Evolutionary conservation across 495 filamentous ascomycete genomes (phyloP).

Genomic region (Jackrogersella minutella): DNA sequence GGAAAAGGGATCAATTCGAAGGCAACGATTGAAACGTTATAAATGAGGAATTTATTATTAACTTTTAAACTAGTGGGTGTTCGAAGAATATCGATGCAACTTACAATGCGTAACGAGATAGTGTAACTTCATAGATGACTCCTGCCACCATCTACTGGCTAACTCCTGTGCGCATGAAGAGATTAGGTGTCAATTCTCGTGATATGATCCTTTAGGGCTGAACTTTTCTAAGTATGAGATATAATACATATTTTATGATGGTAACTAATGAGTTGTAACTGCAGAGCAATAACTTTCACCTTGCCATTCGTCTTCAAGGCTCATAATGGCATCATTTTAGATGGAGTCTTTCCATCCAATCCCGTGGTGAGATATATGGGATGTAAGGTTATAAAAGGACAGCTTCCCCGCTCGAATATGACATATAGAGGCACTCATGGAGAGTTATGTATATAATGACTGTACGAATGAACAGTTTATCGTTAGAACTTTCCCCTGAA

Average conservation of each 20-base stretch:
- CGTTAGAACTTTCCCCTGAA: background rate
- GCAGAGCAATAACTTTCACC: background rate
- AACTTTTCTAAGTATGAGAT: background rate
- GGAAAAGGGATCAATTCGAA: too few species aligned
- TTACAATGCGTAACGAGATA: too few species aligned
- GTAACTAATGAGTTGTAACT: background rate
- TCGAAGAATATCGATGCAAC: too few species aligned
- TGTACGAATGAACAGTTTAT: background rate
- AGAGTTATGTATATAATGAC: background rate
- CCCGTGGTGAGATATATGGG: background rate
- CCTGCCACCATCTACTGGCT: too few species aligned
- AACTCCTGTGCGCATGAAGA: too few species aligned
- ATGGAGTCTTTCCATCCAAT: slow-evolving; percentile 10
- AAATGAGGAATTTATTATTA: too few species aligned
- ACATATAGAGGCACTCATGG: background rate
- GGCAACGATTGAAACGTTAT: too few species aligned
- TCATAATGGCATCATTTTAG: slow-evolving; percentile 32
- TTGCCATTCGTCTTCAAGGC: slow-evolving; percentile 15
- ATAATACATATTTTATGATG: background rate
- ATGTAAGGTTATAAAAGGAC: background rate
- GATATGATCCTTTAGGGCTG: too few species aligned
- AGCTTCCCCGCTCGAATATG: slow-evolving; percentile 22
- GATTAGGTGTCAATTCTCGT: background rate
- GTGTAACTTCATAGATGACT: too few species aligned
- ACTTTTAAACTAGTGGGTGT: too few species aligned